phyloP scores from a whole-genome alignment of 768 basidiomycete species.

The Boletellus ananiceps region DNA sequence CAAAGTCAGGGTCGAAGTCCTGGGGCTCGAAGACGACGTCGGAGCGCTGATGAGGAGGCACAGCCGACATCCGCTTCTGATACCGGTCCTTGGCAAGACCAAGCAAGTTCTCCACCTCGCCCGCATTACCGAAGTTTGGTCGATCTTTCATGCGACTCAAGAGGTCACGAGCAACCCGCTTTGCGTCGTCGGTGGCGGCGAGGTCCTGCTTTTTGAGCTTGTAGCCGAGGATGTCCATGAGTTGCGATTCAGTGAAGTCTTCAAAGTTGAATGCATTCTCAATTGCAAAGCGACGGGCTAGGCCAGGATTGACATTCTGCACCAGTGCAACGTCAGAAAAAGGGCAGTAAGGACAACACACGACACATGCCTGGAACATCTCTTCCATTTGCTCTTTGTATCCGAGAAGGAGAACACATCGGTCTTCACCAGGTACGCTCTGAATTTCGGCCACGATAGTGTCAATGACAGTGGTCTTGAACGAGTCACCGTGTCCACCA shows the following conservation, averaged over 20 bases:
- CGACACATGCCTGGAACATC: slow-evolving; percentile 59
- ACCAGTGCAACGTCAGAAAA: background rate
- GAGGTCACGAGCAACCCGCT: slow-evolving; percentile 48
- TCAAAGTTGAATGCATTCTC: slow-evolving; percentile 68
- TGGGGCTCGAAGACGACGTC: slow-evolving; percentile 35
- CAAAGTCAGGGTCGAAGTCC: slow-evolving; percentile 63
- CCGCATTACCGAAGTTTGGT: slow-evolving; percentile 63
- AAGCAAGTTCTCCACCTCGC: slow-evolving; percentile 60
- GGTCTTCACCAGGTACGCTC: slow-evolving; percentile 62
- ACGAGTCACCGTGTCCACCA: slow-evolving; percentile 37
- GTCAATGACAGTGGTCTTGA: slow-evolving; percentile 67
- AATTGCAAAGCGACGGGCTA: slow-evolving; percentile 61
- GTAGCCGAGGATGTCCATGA: slow-evolving; percentile 46
- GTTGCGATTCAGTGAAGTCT: slow-evolving; percentile 53
- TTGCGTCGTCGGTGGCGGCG: slow-evolving; percentile 51
- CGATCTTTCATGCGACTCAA: slow-evolving; percentile 36
- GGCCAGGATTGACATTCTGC: slow-evolving; percentile 67
- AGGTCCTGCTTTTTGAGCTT: slow-evolving; percentile 60
- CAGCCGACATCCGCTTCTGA: slow-evolving; percentile 35
- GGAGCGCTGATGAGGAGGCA: slow-evolving; percentile 18
- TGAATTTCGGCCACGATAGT: slow-evolving; percentile 74
- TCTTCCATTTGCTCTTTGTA: slow-evolving; percentile 65
- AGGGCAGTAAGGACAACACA: no score
- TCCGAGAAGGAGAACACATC: slow-evolving; percentile 61
- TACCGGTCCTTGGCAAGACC: slow-evolving; percentile 46